Base-by-base conservation (phyloP, 2,329 filamentous ascomycete genomes). In the Fusarium clavum region DNA sequence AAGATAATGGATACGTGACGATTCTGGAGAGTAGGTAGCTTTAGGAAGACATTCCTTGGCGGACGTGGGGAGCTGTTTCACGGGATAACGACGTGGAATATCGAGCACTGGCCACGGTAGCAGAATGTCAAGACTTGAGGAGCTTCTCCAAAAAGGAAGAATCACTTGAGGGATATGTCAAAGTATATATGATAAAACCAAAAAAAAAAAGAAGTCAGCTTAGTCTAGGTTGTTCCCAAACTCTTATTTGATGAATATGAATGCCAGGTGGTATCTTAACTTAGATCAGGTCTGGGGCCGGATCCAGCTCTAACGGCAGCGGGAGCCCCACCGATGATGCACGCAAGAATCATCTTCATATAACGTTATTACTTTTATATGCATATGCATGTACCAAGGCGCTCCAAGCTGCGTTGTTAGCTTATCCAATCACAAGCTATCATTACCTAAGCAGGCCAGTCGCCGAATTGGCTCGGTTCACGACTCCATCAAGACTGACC, bases 381-480 rank as follows among this genome's bases (percentile, higher is more conserved):
- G n/a, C 49, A 62, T 66, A 20, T 14, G 0, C 12, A 59, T 60
- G 48, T 24, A 47, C 7, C 13, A 55, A 57, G 51, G 6, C 29
- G 5, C 20, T 2, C 7, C 14, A 53, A 45, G 1, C 13, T 16
- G 7, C 8, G 40, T 66, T 44, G 2, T 6, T n/a, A 0, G 0
- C 1, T 0, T 3, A 24, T 4, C 73, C 73, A 75, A 75, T 75
- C 57, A 75, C 14, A 34, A 20, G 8, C 24, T 8, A 2, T 1
- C 25, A 46, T 75, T 75, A 75, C 72, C 57, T 75, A 75, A 75
- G 67, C 73, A 75, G 12, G 12, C 14, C 40, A 38, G 43, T 61
- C 56, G 49, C 57, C 59, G 61, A 61, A 64, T 69, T 70, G 68
- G 72, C 61, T 69, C 68, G 57, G 68, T 62, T 69, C 64, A 65